Conservation (phyloP, 257 asterid genomes). For the Scutellaria galericulata region DNA sequence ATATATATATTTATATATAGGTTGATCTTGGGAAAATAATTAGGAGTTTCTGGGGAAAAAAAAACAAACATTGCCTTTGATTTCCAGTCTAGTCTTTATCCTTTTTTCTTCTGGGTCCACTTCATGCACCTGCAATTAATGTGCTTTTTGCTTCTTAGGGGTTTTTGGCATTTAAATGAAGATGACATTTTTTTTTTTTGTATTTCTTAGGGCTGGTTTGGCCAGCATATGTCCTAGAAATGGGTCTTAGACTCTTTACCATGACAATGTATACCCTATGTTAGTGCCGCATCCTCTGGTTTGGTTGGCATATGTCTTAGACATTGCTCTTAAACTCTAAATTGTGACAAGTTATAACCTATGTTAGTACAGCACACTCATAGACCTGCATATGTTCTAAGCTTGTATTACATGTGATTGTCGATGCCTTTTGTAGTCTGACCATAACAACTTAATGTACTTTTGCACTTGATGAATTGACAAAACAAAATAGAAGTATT, state of each 20-base stretch:
- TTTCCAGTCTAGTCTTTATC: background rate
- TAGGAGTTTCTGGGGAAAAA: background rate
- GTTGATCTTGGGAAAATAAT: background rate
- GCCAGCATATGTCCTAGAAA: background rate
- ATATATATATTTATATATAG: no score
- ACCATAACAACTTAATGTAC: conserved; percentile 3
- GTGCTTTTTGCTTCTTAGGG: background rate
- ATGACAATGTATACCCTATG: background rate
- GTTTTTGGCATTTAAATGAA: conserved; percentile 4
- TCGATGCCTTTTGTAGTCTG: conserved; percentile 21
- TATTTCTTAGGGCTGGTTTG: background rate
- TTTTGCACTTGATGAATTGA: conserved; percentile 17
- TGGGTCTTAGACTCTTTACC: background rate
- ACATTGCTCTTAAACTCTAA: background rate
- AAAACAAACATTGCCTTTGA: background rate
- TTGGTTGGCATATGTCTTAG: background rate
- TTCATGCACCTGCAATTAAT: background rate
- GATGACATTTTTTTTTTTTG: conserved; percentile 10
- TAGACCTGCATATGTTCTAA: background rate
- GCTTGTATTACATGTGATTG: conserved; percentile 2
- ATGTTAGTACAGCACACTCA: background rate
- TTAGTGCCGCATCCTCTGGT: background rate
- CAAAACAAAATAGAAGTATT: background rate
- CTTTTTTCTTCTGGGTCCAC: background rate
- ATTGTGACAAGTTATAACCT: background rate